Base-by-base conservation (phyloP, 192 early-diverging fungal species). In the Coemansia sp. region DNA sequence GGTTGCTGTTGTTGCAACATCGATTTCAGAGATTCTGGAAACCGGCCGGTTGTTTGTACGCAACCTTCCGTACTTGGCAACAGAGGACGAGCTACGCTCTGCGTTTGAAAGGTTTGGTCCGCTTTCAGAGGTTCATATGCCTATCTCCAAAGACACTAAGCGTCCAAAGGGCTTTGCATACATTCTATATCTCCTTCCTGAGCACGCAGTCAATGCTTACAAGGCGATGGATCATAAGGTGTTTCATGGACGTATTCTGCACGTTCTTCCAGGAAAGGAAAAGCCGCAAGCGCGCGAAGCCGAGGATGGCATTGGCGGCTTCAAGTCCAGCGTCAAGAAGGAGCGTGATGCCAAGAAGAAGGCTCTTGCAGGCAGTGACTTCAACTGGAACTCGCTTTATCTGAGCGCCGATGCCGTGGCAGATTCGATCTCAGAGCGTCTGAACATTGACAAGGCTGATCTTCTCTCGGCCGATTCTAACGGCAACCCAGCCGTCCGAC, bases 301-400 rank as follows among this genome's bases (percentile, higher is more conserved):
- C 38, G 72, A 64, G n/a, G 86, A 87, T 45, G 64, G 69, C 22
- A 84, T 86, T 60, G 84, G 79, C 40, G 77, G 76, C 4, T 85
- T 85, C 57, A 80, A 87, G 43, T 82, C 86, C 41, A 83, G 83
- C 25, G 88, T 95, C 61, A 97, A 98, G 80, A 86, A 88, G 63
- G 86, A 98, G 78, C 88, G 89, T 68, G 95, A 97, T 42, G 74
- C 85, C 54, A 89, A 94, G 74, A 84, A 86, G 65, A 95, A 93
- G 79, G 88, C 87, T 11, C 72, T 87, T 42, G 90, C 93, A 19
- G 85, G 84, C 20, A 92, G 87, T 71, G 94, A 93, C 65, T 95
- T 94, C 58, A 96, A 93, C 81, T 99, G 97, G 97, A 98, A 96
- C 85, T 88, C 88, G 44, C 80, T 99, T 62, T 99, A 95, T 66